phyloP scores from a whole-genome alignment of 2,329 filamentous ascomycete genomes.

The Diaporthe amygdali region DNA sequence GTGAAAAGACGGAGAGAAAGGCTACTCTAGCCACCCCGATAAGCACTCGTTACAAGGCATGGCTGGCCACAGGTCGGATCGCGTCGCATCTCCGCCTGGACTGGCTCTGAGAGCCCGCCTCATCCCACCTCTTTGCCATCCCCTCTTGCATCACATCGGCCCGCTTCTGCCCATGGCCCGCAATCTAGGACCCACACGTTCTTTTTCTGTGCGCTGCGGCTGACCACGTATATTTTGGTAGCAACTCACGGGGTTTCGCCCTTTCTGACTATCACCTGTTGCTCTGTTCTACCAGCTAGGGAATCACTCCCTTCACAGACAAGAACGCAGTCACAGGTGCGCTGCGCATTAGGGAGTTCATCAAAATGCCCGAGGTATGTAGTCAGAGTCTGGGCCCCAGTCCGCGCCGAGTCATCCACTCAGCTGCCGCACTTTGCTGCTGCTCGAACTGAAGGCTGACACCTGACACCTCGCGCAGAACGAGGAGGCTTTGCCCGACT shows the following conservation, averaged over 20 bases:
- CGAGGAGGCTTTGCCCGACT: conserved; percentile 56
- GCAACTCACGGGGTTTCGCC: conserved; percentile 17
- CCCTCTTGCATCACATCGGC: conserved; percentile 28
- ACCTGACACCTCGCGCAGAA: conserved; percentile 1
- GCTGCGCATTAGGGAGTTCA: conserved; percentile 12
- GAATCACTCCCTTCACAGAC: conserved; percentile 11
- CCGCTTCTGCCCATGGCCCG: conserved; percentile 26
- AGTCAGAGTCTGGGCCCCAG: neutral
- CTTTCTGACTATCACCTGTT: conserved; percentile 18
- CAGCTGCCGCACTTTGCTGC: neutral
- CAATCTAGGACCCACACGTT: conserved; percentile 23
- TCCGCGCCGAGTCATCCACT: neutral
- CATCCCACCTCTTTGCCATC: conserved; percentile 10
- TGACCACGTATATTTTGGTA: conserved; percentile 26
- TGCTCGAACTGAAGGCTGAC: conserved; percentile 8
- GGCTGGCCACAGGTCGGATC: neutral
- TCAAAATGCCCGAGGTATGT: conserved; percentile 27
- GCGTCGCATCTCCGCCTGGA: neutral
- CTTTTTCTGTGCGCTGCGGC: conserved; percentile 24
- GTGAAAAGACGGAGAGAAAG: neutral
- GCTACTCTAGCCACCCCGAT: neutral
- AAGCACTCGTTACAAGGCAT: neutral
- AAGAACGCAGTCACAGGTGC: conserved; percentile 12
- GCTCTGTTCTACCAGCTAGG: conserved; percentile 11
- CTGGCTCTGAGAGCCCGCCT: neutral